Base-by-base conservation (phyloP, 768 basidiomycete genomes). In the Russula abietina region DNA sequence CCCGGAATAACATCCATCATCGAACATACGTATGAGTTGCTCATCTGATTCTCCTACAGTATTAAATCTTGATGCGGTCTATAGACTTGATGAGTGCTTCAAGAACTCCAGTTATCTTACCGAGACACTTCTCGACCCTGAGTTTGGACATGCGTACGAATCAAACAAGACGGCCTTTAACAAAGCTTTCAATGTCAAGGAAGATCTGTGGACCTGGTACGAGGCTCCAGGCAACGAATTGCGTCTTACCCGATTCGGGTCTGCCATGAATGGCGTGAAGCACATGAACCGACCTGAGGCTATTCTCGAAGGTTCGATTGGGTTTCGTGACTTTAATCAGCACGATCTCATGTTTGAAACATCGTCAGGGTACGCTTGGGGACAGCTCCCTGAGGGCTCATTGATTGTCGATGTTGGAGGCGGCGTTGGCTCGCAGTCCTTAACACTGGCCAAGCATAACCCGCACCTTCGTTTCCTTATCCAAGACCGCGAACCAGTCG, bases 1-100 rank as follows among this genome's bases (percentile, higher is more conserved):
- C 45, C 45, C n/a, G 68, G 70, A 2, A 46, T 71, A 8, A 59
- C 67, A 10, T 67, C 70, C 8, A 30, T 67, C 12, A 49, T 66
- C 16, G 65, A 61, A 19, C 58, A 61, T 32, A 32, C 38, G 69
- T 69, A 41, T 17, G 68, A 17, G 55, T 16, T 50, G 11, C n/a
- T 41, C n/a, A 8, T 16, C n/a, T 2, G n/a, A 16, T 2, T 4
- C 6, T 46, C 14, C 10, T 33, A 12, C 33, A 33, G 33, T 33
- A 28, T 39, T 38, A 4, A 16, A 48, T 49, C 7, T 24, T 45
- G 12, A 62, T 28, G 19, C 32, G 26, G 3, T 46, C 30, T 10
- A 43, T 10, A 55, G 55, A 26, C 49, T 48, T 16, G 62, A 54
- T 36, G 60, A 65, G 41, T 45, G 50, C 50, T 60, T 62, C 62